Evolutionary conservation across 345 rosid species (phyloP).

Genomic region (Boechera retrofracta): DNA sequence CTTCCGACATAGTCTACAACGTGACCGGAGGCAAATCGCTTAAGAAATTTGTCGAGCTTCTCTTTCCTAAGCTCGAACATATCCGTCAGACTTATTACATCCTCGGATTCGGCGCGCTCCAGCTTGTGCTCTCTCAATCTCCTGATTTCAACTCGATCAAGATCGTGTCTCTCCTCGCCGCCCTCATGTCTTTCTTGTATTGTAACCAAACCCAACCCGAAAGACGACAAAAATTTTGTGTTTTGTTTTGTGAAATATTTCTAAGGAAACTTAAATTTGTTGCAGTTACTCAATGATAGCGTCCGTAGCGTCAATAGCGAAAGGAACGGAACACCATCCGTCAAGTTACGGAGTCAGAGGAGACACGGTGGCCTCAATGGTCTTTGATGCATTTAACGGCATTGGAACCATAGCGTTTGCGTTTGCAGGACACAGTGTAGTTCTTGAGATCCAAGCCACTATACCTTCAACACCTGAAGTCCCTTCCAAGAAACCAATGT

Average conservation of each 20-base stretch:
- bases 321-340: slow-evolving; percentile 41
- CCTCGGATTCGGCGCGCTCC: slow-evolving; percentile 69
- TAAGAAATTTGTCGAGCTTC: slow-evolving; percentile 59
- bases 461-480: slow-evolving; percentile 62
- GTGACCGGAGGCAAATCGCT: slow-evolving; percentile 82
- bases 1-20: slow-evolving; percentile 69
- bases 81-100: slow-evolving; percentile 67
- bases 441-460: slow-evolving; percentile 69
- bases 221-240: neutral
- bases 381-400: slow-evolving; percentile 48
- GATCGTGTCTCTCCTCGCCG: slow-evolving; percentile 78
- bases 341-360: slow-evolving; percentile 45
- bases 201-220: slow-evolving; percentile 9
- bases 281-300: slow-evolving; percentile 46
- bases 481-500: slow-evolving; percentile 65
- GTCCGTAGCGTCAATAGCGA: slow-evolving; percentile 39
- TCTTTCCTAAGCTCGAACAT: slow-evolving; percentile 50
- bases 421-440: slow-evolving; percentile 68
- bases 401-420: slow-evolving; percentile 67
- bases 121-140: slow-evolving; percentile 73
- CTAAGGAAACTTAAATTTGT: neutral
- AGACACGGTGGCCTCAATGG: slow-evolving; percentile 27
- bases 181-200: slow-evolving; percentile 70
- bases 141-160: slow-evolving; percentile 88
- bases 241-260: too few species aligned